phyloP scores from a whole-genome alignment of 805 yeast genomes.

The Wickerhamiella azyma region DNA sequence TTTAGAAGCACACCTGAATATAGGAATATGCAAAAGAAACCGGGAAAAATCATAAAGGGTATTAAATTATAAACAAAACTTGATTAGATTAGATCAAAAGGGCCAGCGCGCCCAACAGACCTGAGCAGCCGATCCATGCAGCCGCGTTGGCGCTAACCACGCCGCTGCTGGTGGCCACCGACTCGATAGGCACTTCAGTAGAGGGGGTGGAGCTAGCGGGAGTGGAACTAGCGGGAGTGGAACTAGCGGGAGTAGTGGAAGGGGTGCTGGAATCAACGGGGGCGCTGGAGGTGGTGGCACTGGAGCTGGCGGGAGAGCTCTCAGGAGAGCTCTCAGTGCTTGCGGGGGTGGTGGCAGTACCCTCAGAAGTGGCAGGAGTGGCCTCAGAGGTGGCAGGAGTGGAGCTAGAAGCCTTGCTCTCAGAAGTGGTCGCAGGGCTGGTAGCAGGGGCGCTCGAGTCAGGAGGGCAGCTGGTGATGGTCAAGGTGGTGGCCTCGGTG shows the following conservation, averaged over 20 bases:
- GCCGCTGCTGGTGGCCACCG: conserved; percentile 19
- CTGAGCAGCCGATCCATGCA: conserved; percentile 4
- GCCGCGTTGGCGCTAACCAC: conserved; percentile 27
- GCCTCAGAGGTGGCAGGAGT: no score
- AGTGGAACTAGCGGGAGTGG: conserved; percentile 13
- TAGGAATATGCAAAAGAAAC: no score
- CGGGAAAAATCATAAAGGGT: no score
- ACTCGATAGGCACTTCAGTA: not conserved
- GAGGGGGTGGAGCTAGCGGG: not conserved
- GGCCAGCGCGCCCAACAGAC: conserved; percentile 9
- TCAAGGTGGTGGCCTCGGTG: conserved; percentile 66
- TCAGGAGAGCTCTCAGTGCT: not conserved
- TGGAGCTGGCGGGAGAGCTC: not conserved
- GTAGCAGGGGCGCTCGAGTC: conserved; percentile 42
- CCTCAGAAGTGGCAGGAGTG: no score
- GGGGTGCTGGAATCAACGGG: not conserved
- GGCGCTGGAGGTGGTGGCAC: not conserved
- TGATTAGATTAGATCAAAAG: no score
- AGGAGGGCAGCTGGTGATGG: conserved; percentile 62
- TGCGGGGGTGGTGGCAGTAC: conserved; percentile 27
- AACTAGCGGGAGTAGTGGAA: not conserved
- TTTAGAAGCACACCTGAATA: no score
- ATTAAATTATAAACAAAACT: no score
- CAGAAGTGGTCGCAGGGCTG: no score
- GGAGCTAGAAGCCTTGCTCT: no score